Evolutionary conservation across 441 rosid genomes (phyloP).

Genomic region (Bocquillonia castaneifolia): DNA sequence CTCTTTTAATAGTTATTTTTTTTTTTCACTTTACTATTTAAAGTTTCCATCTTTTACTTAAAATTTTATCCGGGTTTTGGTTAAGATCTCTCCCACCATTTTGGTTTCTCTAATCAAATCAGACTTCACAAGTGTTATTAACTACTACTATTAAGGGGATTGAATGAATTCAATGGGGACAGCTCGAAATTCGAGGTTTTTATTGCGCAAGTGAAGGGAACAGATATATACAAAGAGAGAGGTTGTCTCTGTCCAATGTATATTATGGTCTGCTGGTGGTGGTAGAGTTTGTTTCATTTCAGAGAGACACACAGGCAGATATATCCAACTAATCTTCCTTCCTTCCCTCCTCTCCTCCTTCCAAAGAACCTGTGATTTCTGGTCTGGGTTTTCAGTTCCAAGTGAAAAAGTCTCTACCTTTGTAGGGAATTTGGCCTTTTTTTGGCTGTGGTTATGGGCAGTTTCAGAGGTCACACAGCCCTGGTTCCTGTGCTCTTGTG

Average conservation of each 20-base stretch:
- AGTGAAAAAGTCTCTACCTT: not conserved
- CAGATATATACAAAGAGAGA: slow-evolving; percentile 21
- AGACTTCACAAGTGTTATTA: not conserved
- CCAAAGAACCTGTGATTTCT: slow-evolving; percentile 14
- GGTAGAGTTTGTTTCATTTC: slow-evolving; percentile 5
- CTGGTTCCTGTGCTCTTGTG: slow-evolving; percentile 18
- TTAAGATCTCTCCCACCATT: slow-evolving; percentile 5
- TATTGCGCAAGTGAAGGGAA: not conserved
- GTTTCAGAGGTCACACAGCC: slow-evolving; percentile 10
- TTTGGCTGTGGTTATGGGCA: slow-evolving; percentile 16
- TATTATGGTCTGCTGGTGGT: slow-evolving; percentile 31
- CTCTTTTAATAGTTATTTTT: too few species aligned
- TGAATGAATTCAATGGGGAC: slow-evolving; percentile 26
- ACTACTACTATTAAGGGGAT: slow-evolving; percentile 24
- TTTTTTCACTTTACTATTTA: not conserved
- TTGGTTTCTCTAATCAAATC: not conserved
- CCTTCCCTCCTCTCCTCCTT: not conserved
- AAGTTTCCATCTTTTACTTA: not conserved
- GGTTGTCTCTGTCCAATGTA: slow-evolving; percentile 38
- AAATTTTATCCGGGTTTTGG: not conserved
- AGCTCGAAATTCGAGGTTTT: slow-evolving; percentile 34
- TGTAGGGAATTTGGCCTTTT: not conserved
- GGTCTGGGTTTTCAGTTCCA: slow-evolving; percentile 16
- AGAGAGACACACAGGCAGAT: not conserved
- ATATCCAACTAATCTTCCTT: not conserved